Evolutionary conservation across 768 basidiomycete species (phyloP).

Genomic region (Calocera viscosa): DNA sequence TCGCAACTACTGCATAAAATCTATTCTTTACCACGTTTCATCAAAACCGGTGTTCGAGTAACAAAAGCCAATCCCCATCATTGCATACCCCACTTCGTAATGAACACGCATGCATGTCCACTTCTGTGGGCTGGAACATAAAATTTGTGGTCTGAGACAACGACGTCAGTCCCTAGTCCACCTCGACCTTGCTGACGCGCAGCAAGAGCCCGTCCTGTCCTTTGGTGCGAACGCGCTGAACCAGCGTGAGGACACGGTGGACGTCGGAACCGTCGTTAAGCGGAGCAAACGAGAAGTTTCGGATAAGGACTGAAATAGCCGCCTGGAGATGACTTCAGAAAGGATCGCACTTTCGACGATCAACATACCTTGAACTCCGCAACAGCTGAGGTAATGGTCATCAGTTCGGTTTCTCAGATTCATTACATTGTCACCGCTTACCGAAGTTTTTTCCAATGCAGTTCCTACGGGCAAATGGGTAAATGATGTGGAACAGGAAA

Average conservation of each 20-base stretch:
- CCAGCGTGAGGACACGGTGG: neutral
- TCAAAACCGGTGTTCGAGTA: no score
- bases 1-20: neutral
- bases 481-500: neutral
- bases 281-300: constrained; percentile 43
- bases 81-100: no score
- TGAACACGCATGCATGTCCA: no score
- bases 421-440: neutral
- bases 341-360: no score
- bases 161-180: no score
- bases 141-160: no score
- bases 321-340: no score
- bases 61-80: no score
- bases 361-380: no score
- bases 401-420: constrained; percentile 37
- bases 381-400: constrained; percentile 32
- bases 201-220: neutral
- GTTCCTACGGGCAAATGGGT: neutral
- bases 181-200: neutral
- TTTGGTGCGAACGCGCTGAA: neutral
- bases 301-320: constrained; percentile 39
- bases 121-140: no score
- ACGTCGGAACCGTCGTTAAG: constrained; percentile 16
- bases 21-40: no score
- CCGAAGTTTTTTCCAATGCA: constrained; percentile 24